These are phyloP conservation scores for Barnettozyma wickerhamii DNA, from an alignment of 805 yeast species.

Conservation along the genomic window DNA sequence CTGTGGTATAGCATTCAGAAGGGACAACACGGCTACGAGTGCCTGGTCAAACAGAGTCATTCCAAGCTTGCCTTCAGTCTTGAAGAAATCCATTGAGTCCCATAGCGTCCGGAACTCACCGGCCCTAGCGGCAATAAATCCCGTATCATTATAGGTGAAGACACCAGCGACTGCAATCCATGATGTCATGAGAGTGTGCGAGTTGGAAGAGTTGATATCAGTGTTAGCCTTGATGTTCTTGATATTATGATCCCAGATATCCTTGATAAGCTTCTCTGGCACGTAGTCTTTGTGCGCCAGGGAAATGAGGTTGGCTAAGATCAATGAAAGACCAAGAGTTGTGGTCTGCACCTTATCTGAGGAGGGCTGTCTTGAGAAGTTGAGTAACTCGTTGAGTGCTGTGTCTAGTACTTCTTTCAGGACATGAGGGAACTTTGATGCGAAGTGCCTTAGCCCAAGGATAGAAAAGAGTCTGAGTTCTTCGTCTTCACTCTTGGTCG, in stretches of 20 bases:
- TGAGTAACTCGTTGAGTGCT: constrained; percentile 32
- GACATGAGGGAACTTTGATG: constrained; percentile 30
- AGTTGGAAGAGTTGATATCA: constrained; percentile 28
- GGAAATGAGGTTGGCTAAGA: constrained; percentile 33
- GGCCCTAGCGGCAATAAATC: constrained; percentile 48
- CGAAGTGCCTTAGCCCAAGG: constrained; percentile 30
- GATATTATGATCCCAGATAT: constrained; percentile 40
- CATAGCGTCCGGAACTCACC: constrained; percentile 59
- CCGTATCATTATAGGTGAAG: constrained; percentile 51
- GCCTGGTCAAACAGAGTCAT: constrained; percentile 55
- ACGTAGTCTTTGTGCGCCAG: constrained; percentile 38
- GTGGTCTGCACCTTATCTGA: constrained; percentile 25
- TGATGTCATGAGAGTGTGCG: constrained; percentile 39
- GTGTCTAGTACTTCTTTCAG: constrained; percentile 33
- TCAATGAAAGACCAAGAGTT: constrained; percentile 36
- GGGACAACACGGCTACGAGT: constrained; percentile 51
- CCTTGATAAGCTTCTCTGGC: constrained; percentile 39
- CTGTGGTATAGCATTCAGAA: constrained; percentile 35
- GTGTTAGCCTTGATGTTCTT: constrained; percentile 29
- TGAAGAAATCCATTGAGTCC: constrained; percentile 51
- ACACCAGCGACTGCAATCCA: constrained; percentile 66
- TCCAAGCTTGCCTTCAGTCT: constrained; percentile 33
- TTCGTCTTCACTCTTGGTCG: constrained; percentile 34
- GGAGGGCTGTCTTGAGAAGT: constrained; percentile 26
- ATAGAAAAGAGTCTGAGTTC: constrained; percentile 39